Evolutionary conservation across 441 rosid genomes (phyloP).

Genomic region (Capsella rubella): DNA sequence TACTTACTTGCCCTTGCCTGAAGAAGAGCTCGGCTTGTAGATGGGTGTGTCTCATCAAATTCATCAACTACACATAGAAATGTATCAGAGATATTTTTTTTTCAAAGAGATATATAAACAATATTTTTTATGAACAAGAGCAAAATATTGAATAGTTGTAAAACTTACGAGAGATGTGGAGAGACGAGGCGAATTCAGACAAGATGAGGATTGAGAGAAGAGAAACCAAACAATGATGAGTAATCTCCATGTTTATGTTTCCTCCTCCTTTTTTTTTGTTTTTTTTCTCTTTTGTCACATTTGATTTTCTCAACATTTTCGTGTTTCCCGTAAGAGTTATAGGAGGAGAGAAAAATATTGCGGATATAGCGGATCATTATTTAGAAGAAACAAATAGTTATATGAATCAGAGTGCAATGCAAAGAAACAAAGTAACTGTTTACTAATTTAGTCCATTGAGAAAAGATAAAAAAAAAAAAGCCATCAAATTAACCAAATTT

Average conservation of each 20-base stretch:
- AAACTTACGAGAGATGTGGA: conserved; percentile 40
- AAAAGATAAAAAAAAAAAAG: neutral
- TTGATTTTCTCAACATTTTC: conserved; percentile 21
- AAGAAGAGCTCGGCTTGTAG: conserved; percentile 43
- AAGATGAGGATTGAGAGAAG: conserved; percentile 33
- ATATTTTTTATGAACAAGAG: neutral
- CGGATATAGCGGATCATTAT: conserved; percentile 24
- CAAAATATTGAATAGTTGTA: neutral
- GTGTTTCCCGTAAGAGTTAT: neutral
- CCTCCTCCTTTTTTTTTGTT: conserved; percentile 21
- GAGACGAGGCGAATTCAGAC: conserved; percentile 33
- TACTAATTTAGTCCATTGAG: conserved; percentile 28
- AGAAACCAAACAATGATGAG: conserved; percentile 41
- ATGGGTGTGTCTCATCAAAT: conserved; percentile 23
- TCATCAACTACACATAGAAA: conserved; percentile 36
- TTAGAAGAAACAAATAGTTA: conserved; percentile 7
- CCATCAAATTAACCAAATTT: neutral
- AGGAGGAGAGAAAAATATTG: conserved; percentile 36
- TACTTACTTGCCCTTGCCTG: conserved; percentile 41
- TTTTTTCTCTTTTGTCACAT: conserved; percentile 28
- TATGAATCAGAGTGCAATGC: neutral
- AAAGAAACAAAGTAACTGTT: conserved; percentile 4
- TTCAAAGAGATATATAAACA: neutral
- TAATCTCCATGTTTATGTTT: conserved; percentile 39
- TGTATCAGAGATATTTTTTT: neutral